Conservation (phyloP, 192 early-diverging fungal species). For the Obelidium mucronatum region DNA sequence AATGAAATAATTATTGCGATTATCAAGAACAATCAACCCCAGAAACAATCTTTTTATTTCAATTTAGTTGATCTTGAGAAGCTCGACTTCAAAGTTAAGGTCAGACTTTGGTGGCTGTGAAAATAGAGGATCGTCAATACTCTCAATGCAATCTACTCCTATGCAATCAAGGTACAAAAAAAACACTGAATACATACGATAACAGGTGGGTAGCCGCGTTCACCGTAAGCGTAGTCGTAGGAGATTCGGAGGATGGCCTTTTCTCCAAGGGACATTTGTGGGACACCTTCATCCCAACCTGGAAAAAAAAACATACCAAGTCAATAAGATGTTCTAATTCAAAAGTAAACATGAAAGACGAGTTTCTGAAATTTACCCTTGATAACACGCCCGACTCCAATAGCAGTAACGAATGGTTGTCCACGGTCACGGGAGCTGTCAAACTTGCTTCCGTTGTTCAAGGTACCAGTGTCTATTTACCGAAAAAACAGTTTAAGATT, state of each 20-base stretch:
- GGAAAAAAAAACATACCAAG: conserved; percentile 1
- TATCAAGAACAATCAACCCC: too few relatives aligned
- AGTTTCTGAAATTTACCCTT: conserved; percentile 61
- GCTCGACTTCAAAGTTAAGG: conserved; percentile 82
- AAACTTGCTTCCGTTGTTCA: conserved; percentile 77
- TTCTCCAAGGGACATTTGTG: conserved; percentile 90
- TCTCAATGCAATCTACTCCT: conserved; percentile 27
- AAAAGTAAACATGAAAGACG: conserved; percentile 25
- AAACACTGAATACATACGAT: conserved; percentile 17
- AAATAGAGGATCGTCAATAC: neutral
- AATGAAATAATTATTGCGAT: too few relatives aligned
- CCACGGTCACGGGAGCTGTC: conserved; percentile 88
- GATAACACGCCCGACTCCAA: conserved; percentile 96
- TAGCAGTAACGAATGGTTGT: conserved; percentile 84
- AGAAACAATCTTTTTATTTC: too few relatives aligned
- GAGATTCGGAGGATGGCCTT: conserved; percentile 84
- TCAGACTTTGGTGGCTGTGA: conserved; percentile 75
- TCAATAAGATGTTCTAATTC: neutral
- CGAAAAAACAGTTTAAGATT: neutral
- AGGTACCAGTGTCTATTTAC: conserved; percentile 45
- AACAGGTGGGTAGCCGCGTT: conserved; percentile 70
- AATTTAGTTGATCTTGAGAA: conserved; percentile 35
- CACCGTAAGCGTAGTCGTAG: conserved; percentile 85
- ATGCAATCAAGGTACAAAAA: conserved; percentile 6
- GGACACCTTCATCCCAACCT: conserved; percentile 19